Evolutionary conservation across 176 grass and related monocot species (phyloP), one percentile per base, ranked within the genome.

Genomic region (Avena insularis): DNA sequence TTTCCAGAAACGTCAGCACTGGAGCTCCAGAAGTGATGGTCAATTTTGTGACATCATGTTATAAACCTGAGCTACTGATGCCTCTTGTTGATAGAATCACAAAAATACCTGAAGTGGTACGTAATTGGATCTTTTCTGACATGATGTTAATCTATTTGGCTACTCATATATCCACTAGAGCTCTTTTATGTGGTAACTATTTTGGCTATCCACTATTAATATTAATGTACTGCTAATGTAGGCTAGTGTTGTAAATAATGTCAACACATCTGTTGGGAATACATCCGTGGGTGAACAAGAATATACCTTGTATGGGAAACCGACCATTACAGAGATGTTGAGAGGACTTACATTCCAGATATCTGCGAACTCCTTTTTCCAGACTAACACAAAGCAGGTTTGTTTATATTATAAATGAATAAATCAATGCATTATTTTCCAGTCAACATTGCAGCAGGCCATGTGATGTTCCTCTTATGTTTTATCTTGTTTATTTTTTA

Each of bases 311-410:
- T 93, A 94, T 20, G 94, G 97, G 62, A 99, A 96, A 83, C 85
- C 97, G 31, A 89, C 86, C 78, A 96, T 99, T 81, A 90, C 89
- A 55, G 92, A 99, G 85, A 88, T 87, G 80, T 88, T 99, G 87
- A 96, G 97, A 92, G 97, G 94, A 86, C 94, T 96, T 90, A 91
- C 90, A 46, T 99, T 96, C 80, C 94, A 99, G 80, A 96, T 96
- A 89, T 99, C 97, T 25, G 94, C 97, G 80, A 99, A 99, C 87
- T 99, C 97, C 63, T 96, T 99, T 88, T 99, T 99, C 86, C 97
- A 99, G 72, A 99, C 97, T 77, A 96, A 99, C 87, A 93, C 92
- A 60, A 91, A 96, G 62, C 97, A 99, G 92, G 97, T 96, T 58
- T 68, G 89, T 78, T 84, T 76, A 31, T 83, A 40, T 45, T 50